Evolutionary conservation across 2,329 filamentous ascomycete species (phyloP).

Genomic region (Pseudogymnoascus sp.): DNA sequence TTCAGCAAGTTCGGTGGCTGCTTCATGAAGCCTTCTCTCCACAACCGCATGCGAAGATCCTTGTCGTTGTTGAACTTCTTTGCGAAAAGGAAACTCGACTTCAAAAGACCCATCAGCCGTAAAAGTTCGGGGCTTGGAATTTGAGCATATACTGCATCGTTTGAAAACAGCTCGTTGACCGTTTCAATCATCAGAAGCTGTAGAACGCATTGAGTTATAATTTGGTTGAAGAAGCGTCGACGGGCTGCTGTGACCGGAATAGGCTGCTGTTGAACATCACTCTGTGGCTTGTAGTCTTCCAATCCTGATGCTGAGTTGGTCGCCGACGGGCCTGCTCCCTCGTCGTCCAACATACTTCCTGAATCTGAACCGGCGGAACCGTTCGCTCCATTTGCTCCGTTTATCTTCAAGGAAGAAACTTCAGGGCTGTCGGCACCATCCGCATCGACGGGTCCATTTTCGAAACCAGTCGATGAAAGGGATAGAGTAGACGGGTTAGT

Average conservation of each 20-base stretch:
- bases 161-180: constrained; percentile 96
- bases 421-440: constrained; percentile 14
- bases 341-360: constrained; percentile 27
- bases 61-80: constrained; percentile 98
- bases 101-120: constrained; percentile 86
- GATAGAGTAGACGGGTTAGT: constrained; percentile 48
- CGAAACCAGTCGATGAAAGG: constrained; percentile 43
- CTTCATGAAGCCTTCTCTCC: constrained; percentile 99
- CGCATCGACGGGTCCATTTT: constrained; percentile 36
- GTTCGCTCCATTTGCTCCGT: constrained; percentile 42
- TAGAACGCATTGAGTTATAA: constrained; percentile 96
- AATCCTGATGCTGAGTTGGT: constrained; percentile 21
- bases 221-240: constrained; percentile 95
- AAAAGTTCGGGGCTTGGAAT: constrained; percentile 88
- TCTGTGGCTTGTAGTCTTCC: constrained; percentile 81
- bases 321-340: constrained; percentile 22
- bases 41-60: constrained; percentile 86
- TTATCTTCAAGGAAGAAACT: constrained; percentile 53
- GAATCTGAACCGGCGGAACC: constrained; percentile 29
- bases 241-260: constrained; percentile 89
- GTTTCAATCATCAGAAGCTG: constrained; percentile 99
- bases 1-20: constrained; percentile 96
- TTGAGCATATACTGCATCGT: constrained; percentile 86
- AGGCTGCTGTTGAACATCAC: constrained; percentile 75
- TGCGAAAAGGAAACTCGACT: constrained; percentile 94